Percentiles rank a stretch among this genome's conserved stretches.
phyloP scores from a whole-genome alignment of 441 rosid species.

The Mallotus repandus region DNA sequence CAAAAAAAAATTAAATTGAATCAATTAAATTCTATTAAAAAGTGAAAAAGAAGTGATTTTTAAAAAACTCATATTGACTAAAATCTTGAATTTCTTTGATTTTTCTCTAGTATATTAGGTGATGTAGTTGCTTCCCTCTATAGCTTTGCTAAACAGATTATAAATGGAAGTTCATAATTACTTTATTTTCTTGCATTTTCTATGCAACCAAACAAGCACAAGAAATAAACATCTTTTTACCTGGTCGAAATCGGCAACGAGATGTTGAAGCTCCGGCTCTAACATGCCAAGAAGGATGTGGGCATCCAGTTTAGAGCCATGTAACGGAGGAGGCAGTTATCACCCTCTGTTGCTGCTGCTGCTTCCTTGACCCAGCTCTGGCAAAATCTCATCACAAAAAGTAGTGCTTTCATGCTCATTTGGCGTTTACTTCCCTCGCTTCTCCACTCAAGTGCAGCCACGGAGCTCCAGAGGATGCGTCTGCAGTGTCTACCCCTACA shows the following conservation, averaged over 20 bases:
- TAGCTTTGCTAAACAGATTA: slow-evolving; percentile 56
- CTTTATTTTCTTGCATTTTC: slow-evolving; percentile 5
- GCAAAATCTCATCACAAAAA: slow-evolving; percentile 35
- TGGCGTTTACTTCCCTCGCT: slow-evolving; percentile 85
- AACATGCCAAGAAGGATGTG: slow-evolving; percentile 85
- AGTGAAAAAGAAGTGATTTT: neutral
- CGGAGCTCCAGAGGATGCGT: slow-evolving; percentile 70
- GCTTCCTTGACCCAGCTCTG: slow-evolving; percentile 44
- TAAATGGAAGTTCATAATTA: neutral
- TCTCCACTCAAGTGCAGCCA: slow-evolving; percentile 87
- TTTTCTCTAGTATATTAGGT: slow-evolving; percentile 78
- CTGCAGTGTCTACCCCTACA: slow-evolving; percentile 47
- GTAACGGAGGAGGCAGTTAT: slow-evolving; percentile 30
- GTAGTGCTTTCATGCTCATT: slow-evolving; percentile 65
- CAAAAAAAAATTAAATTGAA: neutral
- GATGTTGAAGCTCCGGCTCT: slow-evolving; percentile 78
- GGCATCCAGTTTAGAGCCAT: slow-evolving; percentile 45
- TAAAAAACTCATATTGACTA: slow-evolving; percentile 55
- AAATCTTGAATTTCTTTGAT: slow-evolving; percentile 74
- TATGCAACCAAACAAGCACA: neutral
- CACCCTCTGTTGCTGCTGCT: slow-evolving; percentile 30
- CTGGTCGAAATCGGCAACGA: slow-evolving; percentile 77
- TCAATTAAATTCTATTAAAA: neutral
- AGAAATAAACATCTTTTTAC: slow-evolving; percentile 24
- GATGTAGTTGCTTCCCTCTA: slow-evolving; percentile 92